These are phyloP conservation scores for Botryobasidium botryosum DNA, from an alignment of 768 basidiomycete species.

Conservation along the genomic window DNA sequence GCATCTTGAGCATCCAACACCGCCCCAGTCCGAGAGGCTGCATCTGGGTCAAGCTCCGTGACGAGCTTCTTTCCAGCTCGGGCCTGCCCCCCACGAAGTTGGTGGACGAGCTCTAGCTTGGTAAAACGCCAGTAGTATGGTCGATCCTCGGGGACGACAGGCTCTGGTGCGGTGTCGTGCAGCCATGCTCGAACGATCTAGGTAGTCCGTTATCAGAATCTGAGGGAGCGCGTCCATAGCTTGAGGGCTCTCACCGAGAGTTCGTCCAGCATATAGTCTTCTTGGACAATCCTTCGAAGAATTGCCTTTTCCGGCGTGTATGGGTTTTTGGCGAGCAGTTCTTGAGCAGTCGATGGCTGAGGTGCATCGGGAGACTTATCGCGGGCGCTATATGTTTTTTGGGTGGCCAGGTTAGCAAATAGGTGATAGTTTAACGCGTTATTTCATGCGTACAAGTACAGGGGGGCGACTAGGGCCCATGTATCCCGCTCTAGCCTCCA, in stretches of 20 bases:
- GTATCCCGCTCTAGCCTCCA: constrained; percentile 17
- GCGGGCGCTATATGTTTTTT: neutral
- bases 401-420: constrained; percentile 6
- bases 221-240: neutral
- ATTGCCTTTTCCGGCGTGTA: constrained; percentile 67
- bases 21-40: constrained; percentile 37
- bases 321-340: constrained; percentile 50
- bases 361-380: neutral
- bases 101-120: constrained; percentile 36
- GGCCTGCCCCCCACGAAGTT: constrained; percentile 31
- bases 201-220: neutral
- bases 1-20: constrained; percentile 61
- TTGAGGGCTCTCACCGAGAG: constrained; percentile 33
- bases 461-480: constrained; percentile 17
- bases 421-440: neutral
- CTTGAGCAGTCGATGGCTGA: constrained; percentile 27
- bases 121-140: constrained; percentile 79
- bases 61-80: constrained; percentile 33
- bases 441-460: constrained; percentile 15
- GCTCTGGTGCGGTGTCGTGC: constrained; percentile 53
- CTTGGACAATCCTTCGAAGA: constrained; percentile 52
- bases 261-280: constrained; percentile 51
- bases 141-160: constrained; percentile 47
- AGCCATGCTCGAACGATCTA: constrained; percentile 64
- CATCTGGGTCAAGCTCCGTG: constrained; percentile 68